Evolutionary conservation across 805 yeast genomes (phyloP).

Genomic region (Cyberlindnera euphorbiae): DNA sequence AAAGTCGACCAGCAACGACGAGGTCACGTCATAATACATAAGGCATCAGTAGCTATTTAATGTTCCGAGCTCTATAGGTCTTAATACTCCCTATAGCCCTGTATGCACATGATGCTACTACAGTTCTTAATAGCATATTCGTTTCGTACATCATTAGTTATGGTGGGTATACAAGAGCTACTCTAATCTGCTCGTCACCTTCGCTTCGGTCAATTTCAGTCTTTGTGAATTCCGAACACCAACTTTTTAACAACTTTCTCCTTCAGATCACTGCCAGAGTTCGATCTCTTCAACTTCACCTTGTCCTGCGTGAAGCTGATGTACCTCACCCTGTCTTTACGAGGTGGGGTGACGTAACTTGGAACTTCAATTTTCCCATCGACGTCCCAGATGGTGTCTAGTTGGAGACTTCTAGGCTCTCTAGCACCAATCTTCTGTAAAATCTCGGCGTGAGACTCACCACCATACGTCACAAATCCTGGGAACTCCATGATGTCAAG

Average conservation of each 20-base stretch:
- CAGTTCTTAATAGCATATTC: too few species aligned
- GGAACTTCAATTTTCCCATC: slow-evolving; percentile 15
- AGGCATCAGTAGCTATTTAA: too few species aligned
- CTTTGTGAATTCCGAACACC: slow-evolving; percentile 23
- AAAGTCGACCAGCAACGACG: too few species aligned
- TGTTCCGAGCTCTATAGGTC: too few species aligned
- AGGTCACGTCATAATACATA: too few species aligned
- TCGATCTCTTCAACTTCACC: slow-evolving; percentile 20
- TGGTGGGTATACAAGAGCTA: too few species aligned
- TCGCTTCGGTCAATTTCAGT: too few species aligned
- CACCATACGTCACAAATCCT: slow-evolving; percentile 16
- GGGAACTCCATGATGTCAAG: slow-evolving; percentile 15
- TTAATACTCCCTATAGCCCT: too few species aligned
- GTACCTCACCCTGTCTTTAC: slow-evolving; percentile 18
- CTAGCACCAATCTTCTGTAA: slow-evolving; percentile 2
- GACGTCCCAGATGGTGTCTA: slow-evolving; percentile 18
- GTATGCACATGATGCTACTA: too few species aligned
- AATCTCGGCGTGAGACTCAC: slow-evolving; percentile 2
- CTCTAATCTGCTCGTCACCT: too few species aligned
- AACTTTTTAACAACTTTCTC: slow-evolving; percentile 23
- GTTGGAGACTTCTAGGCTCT: slow-evolving; percentile 7
- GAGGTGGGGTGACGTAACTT: slow-evolving; percentile 25
- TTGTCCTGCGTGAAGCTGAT: slow-evolving; percentile 16
- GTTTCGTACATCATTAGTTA: too few species aligned
- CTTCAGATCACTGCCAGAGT: slow-evolving; percentile 17